Percentiles rank a stretch among this genome's conserved stretches.
Evolutionary conservation across 768 basidiomycete species (phyloP).

Genomic region (Coprinellus aureogranulatus): DNA sequence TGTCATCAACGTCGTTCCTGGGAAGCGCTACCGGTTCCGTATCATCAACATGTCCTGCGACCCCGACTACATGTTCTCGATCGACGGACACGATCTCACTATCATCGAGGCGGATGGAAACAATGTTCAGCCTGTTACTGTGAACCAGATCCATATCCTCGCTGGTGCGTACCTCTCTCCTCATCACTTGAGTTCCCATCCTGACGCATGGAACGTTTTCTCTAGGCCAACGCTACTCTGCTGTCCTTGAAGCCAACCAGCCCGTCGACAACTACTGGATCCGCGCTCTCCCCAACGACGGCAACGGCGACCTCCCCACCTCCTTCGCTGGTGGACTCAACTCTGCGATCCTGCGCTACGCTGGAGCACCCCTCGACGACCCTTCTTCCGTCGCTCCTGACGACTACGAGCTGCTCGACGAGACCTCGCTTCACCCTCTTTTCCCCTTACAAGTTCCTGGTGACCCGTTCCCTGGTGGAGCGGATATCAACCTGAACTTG

Average conservation of each 20-base stretch:
- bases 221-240: constrained; percentile 36
- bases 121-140: constrained; percentile 27
- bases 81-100: constrained; percentile 39
- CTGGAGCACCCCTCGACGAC: constrained; percentile 32
- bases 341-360: constrained; percentile 45
- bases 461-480: constrained; percentile 14
- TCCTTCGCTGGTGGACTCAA: constrained; percentile 32
- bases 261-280: constrained; percentile 45
- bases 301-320: constrained; percentile 9
- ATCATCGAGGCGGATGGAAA: constrained; percentile 44
- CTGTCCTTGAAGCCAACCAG: constrained; percentile 38
- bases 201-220: not conserved
- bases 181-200: not conserved
- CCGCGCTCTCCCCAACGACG: constrained; percentile 24
- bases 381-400: constrained; percentile 15
- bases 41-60: constrained; percentile 52
- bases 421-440: constrained; percentile 23
- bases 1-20: constrained; percentile 40
- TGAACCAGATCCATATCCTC: constrained; percentile 41
- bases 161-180: constrained; percentile 24
- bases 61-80: constrained; percentile 42
- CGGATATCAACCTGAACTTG: constrained; percentile 22
- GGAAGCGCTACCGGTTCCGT: constrained; percentile 53
- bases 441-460: constrained; percentile 21
- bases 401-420: constrained; percentile 13